phyloP scores from a whole-genome alignment of 371 early-diverging fungal genomes.

The Choanephora cucurbitarum region DNA sequence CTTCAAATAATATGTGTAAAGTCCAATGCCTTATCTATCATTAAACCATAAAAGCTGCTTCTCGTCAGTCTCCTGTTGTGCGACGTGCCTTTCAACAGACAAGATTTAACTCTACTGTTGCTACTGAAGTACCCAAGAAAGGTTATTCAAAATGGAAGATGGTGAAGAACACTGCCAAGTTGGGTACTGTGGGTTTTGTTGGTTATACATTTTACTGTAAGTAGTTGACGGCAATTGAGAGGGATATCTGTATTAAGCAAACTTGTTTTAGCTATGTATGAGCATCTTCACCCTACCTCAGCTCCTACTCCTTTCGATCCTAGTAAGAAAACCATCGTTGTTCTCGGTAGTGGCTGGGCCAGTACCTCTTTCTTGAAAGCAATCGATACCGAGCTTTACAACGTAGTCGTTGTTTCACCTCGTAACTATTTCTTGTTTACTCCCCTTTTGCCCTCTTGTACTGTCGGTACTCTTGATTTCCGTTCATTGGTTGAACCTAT shows the following conservation, averaged over 20 bases:
- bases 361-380: conserved; percentile 77
- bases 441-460: conserved; percentile 85
- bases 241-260: background rate
- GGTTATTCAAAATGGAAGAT: conserved; percentile 26
- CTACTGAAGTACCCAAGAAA: conserved; percentile 10
- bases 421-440: conserved; percentile 95
- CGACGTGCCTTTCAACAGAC: conserved; percentile 22
- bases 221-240: background rate
- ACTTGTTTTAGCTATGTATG: conserved; percentile 45
- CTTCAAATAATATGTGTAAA: too few species aligned
- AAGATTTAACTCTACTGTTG: conserved; percentile 24
- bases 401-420: conserved; percentile 84
- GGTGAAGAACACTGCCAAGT: conserved; percentile 13
- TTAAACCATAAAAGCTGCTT: conserved; percentile 20
- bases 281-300: conserved; percentile 59
- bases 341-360: conserved; percentile 89
- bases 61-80: conserved; percentile 25
- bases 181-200: conserved; percentile 23
- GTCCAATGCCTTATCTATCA: too few species aligned
- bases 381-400: conserved; percentile 76
- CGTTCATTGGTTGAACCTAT: conserved; percentile 89
- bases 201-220: conserved; percentile 27
- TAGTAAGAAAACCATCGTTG: conserved; percentile 78
- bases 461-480: conserved; percentile 85
- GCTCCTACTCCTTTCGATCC: conserved; percentile 71